A percentile compares a stretch with the other conserved stretches of the same genome.
These are phyloP conservation scores for Colletotrichum caudatum DNA, from an alignment of 2,329 filamentous ascomycete genomes.

Conservation along the genomic window DNA sequence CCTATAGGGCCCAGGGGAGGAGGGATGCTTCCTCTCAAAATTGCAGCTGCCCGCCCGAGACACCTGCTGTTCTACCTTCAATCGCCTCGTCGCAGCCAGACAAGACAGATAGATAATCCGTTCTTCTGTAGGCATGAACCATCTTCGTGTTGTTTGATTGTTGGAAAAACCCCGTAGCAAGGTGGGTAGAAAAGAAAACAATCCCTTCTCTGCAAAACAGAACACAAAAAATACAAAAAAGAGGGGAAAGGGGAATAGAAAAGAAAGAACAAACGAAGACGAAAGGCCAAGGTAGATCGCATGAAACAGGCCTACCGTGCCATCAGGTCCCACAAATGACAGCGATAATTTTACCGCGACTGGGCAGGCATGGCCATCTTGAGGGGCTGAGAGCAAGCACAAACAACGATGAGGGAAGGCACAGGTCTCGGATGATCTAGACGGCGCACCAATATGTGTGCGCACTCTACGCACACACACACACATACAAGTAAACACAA, in stretches of 20 bases:
- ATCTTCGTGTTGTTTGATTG: not conserved
- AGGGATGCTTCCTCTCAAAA: not conserved
- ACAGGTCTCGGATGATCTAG: not conserved
- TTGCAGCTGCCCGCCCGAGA: not conserved
- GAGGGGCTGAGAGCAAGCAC: not conserved
- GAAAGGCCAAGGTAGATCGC: not conserved
- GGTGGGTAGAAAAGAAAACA: not conserved
- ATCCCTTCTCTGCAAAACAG: too few species aligned
- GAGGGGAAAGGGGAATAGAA: too few species aligned
- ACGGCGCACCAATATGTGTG: too few species aligned
- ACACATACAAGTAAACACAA: not conserved
- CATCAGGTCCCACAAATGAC: not conserved
- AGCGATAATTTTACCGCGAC: not conserved
- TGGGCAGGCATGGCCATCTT: not conserved
- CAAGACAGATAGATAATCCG: not conserved
- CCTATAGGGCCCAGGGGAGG: not conserved
- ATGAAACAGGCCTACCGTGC: not conserved
- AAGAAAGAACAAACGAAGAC: too few species aligned
- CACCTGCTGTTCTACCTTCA: not conserved
- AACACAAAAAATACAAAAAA: too few species aligned
- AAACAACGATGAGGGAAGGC: too few species aligned
- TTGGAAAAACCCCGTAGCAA: not conserved
- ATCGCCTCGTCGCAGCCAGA: not conserved
- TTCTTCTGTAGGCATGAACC: conserved; percentile 2
- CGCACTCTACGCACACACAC: too few species aligned